Evolutionary conservation across 164 flowering plant species (phyloP).

Genomic region (Vitis labrusca): DNA sequence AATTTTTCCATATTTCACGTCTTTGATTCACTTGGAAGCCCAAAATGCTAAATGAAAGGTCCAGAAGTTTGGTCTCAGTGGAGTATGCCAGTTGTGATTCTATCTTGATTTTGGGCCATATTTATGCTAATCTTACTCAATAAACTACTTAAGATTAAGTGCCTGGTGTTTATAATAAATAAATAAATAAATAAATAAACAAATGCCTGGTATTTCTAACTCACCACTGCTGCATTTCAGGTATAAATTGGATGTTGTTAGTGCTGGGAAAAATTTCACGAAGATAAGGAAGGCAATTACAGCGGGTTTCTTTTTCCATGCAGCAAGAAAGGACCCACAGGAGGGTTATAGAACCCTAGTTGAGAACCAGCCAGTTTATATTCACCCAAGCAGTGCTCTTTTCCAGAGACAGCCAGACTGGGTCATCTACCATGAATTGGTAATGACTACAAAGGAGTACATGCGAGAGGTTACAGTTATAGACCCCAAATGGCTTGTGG

Average conservation of each 20-base stretch:
- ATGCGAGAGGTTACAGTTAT: slow-evolving; percentile 85
- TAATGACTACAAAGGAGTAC: slow-evolving; percentile 91
- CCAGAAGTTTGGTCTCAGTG: background rate
- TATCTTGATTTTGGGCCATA: background rate
- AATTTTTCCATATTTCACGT: no score
- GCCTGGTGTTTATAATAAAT: no score
- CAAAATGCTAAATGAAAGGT: no score
- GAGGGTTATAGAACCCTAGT: slow-evolving; percentile 86
- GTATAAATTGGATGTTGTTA: slow-evolving; percentile 80
- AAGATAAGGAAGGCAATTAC: slow-evolving; percentile 84
- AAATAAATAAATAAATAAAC: no score
- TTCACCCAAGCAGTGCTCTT: slow-evolving; percentile 89
- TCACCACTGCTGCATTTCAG: slow-evolving; percentile 26
- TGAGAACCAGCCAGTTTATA: slow-evolving; percentile 87
- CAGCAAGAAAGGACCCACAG: slow-evolving; percentile 82
- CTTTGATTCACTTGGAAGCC: no score
- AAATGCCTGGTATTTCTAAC: background rate
- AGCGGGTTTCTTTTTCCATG: slow-evolving; percentile 89
- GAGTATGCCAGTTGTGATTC: background rate
- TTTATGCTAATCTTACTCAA: background rate
- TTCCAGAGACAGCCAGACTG: slow-evolving; percentile 89
- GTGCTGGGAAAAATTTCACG: slow-evolving; percentile 74
- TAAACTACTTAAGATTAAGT: background rate
- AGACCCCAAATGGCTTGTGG: slow-evolving; percentile 92
- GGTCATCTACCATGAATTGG: slow-evolving; percentile 90